Evolutionary conservation across 192 early-diverging fungal species (phyloP), one percentile per base, ranked within the genome.

Genomic region (Obelidium mucronatum): DNA sequence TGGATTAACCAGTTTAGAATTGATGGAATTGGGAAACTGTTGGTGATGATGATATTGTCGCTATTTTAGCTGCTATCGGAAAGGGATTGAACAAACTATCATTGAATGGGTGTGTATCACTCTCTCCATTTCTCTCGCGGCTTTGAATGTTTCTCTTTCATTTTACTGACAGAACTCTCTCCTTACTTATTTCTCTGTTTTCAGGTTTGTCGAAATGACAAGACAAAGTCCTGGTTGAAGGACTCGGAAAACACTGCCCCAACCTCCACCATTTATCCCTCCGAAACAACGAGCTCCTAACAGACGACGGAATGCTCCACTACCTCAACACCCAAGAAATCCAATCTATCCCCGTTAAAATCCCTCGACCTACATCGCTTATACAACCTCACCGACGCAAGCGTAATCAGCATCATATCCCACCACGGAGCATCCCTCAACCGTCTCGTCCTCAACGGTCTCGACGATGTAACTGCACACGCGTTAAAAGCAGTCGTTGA

Each of bases 371-470:
- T 96, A 2, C 73, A 72, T 13, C 91, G 92, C 31, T 92, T 93
- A 81, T 82, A 88, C 42, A 75, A 83, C 76, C 77, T 94, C 53
- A 88, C 85, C 1, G 93, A 95, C 74, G 81, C 74, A 4, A 87
- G 85, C 0, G 69, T 95, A 8, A 67, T 78, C 17, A 84, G 87
- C 15, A 42, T 92, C 40, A 81, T 91, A 30, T 81, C 76, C 6
- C 91, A 90, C 42, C 91, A 92, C 35, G 86, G 88, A 3, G 58
- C 63, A 6, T 83, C 87, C 13, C 76, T 96, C 26, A 76, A 73
- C 19, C 54, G 77, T 1, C 69, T 96, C 26, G 83, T 80, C 31
- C 80, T 96, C 56, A 93, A 94, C 63, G 91, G 92, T 13, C 79
- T 93, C 68, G 91, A 94, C 34, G 84, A 89, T 36, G 67, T 96